Conservation (phyloP, 192 early-diverging fungal species). For the Glomus cerebriforme region DNA sequence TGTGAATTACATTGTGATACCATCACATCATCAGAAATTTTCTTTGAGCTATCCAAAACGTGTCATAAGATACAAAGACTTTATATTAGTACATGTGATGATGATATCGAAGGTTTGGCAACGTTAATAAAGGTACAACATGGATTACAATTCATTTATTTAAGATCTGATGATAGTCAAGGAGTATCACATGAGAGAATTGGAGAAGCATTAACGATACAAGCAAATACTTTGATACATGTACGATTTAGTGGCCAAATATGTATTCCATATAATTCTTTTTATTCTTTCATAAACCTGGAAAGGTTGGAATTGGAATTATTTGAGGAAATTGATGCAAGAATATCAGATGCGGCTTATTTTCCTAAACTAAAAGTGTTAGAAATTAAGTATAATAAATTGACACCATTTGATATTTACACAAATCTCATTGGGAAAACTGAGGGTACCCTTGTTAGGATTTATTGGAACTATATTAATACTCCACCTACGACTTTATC, state of each 20-base stretch:
- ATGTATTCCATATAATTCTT: not conserved
- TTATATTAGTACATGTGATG: not conserved
- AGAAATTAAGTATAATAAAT: not conserved
- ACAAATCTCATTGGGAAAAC: conserved; percentile 1
- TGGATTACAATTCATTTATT: not conserved
- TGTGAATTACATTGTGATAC: too few species aligned
- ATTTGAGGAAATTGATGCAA: not conserved
- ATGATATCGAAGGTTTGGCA: not conserved
- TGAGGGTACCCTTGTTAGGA: not conserved
- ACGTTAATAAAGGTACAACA: not conserved
- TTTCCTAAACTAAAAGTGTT: not conserved
- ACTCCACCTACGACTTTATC: not conserved
- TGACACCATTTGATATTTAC: not conserved
- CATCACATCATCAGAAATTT: too few species aligned
- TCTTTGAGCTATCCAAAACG: too few species aligned
- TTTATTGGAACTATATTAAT: not conserved
- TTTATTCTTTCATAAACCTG: not conserved
- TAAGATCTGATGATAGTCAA: not conserved
- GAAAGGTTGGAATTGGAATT: not conserved
- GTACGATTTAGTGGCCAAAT: not conserved
- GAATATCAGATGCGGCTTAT: not conserved
- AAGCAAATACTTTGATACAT: not conserved
- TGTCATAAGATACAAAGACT: not conserved
- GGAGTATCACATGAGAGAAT: not conserved
- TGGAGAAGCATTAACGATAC: not conserved